These are phyloP conservation scores for Fusarium euwallaceae DNA, from an alignment of 2,329 filamentous ascomycete genomes.

Conservation along the genomic window DNA sequence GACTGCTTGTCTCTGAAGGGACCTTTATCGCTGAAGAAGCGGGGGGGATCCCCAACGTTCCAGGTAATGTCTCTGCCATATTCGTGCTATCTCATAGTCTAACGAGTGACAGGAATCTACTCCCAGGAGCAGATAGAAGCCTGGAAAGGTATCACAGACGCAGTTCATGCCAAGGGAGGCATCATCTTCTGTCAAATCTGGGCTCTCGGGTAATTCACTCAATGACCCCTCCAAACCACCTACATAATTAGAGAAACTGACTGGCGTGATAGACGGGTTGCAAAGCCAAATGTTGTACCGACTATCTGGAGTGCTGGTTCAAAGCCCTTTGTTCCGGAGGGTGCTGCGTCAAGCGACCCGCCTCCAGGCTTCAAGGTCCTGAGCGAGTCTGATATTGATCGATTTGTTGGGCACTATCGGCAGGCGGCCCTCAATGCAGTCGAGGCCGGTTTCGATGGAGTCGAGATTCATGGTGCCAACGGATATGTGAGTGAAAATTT, in stretches of 20 bases:
- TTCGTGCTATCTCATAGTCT: not conserved
- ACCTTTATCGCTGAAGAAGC: conserved; percentile 57
- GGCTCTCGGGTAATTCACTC: conserved; percentile 68
- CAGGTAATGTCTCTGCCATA: conserved; percentile 12
- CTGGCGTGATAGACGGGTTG: conserved; percentile 27
- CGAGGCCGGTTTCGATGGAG: conserved; percentile 76
- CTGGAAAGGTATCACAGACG: conserved; percentile 73
- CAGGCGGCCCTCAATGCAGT: conserved; percentile 68
- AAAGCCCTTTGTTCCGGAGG: conserved; percentile 20
- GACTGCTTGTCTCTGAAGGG: conserved; percentile 60
- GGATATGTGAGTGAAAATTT: conserved; percentile 63
- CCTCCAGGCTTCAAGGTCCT: conserved; percentile 61
- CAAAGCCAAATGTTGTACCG: conserved; percentile 34
- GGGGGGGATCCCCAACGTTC: conserved; percentile 47
- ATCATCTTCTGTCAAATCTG: conserved; percentile 75
- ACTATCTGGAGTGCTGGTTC: conserved; percentile 39
- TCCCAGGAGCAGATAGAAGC: conserved; percentile 66
- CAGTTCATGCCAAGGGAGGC: conserved; percentile 72
- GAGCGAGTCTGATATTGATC: conserved; percentile 73
- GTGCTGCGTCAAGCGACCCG: conserved; percentile 17
- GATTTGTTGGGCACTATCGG: conserved; percentile 71
- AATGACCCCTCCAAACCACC: conserved; percentile 53
- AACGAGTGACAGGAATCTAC: conserved; percentile 69
- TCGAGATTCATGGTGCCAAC: conserved; percentile 72
- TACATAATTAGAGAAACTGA: not conserved